phyloP scores from a whole-genome alignment of 2,329 filamentous ascomycete species.

The Cadophora sp. region DNA sequence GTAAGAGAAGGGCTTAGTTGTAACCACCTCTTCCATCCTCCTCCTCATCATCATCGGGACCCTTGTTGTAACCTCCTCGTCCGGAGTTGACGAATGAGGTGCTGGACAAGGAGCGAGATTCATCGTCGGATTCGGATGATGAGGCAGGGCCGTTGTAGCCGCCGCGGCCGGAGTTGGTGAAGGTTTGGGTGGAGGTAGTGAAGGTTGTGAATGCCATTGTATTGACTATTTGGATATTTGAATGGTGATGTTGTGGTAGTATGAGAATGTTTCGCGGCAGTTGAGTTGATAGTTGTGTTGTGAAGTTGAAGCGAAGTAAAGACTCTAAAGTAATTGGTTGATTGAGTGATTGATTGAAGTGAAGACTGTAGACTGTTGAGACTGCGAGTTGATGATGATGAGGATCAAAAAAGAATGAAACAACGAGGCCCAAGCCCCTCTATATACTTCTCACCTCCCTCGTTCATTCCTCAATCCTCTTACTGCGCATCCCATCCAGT shows the following conservation, averaged over 20 bases:
- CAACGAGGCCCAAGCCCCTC: constrained; percentile 16
- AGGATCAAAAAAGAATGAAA: constrained; percentile 15
- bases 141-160: constrained; percentile 38
- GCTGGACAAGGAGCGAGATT: constrained; percentile 10
- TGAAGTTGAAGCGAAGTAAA: background rate
- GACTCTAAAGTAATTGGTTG: constrained; percentile 10
- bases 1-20: constrained; percentile 26
- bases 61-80: constrained; percentile 39
- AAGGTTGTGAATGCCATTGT: constrained; percentile 34
- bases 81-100: constrained; percentile 31
- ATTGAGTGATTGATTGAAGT: background rate
- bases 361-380: constrained; percentile 14
- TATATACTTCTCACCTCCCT: constrained; percentile 18
- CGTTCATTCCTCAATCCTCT: background rate
- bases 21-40: constrained; percentile 43
- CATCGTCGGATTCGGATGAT: constrained; percentile 27
- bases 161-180: constrained; percentile 34
- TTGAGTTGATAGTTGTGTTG: background rate
- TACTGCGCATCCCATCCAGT: background rate
- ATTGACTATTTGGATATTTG: constrained; percentile 19
- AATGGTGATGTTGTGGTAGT: background rate
- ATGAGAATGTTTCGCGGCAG: background rate
- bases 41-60: constrained; percentile 41
- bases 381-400: constrained; percentile 15
- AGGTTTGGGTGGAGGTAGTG: constrained; percentile 23